Percentiles rank a stretch among this genome's conserved stretches.
These are phyloP conservation scores for Thelonectria olida DNA, from an alignment of 2,329 filamentous ascomycete genomes.

Conservation along the genomic window DNA sequence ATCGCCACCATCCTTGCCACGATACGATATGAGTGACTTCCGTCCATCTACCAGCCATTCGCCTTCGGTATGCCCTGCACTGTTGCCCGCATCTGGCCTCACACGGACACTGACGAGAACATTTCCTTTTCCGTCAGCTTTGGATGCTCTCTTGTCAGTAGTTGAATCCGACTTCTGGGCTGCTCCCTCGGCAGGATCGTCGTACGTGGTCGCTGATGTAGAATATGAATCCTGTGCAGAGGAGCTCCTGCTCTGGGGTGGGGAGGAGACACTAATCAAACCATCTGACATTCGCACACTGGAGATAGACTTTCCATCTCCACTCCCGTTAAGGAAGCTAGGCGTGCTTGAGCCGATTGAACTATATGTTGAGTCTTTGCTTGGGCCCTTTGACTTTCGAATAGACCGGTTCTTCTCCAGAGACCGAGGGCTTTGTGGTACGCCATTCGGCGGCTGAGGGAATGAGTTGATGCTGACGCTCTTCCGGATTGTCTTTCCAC, in stretches of 20 bases:
- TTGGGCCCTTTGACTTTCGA: slow-evolving; percentile 64
- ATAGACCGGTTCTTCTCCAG: slow-evolving; percentile 56
- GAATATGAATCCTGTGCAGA: slow-evolving; percentile 93
- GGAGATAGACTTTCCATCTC: slow-evolving; percentile 77
- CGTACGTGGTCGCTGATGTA: slow-evolving; percentile 88
- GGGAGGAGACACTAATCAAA: slow-evolving; percentile 80
- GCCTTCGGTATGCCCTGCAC: slow-evolving; percentile 70
- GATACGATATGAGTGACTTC: slow-evolving; percentile 82
- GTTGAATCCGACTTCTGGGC: slow-evolving; percentile 44
- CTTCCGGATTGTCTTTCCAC: slow-evolving; percentile 80
- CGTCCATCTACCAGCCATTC: slow-evolving; percentile 95
- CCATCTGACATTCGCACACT: slow-evolving; percentile 77
- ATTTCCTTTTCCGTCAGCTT: slow-evolving; percentile 85
- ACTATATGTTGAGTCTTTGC: slow-evolving; percentile 60
- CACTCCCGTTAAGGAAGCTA: slow-evolving; percentile 81
- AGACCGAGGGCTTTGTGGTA: slow-evolving; percentile 69
- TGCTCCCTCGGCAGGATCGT: slow-evolving; percentile 73
- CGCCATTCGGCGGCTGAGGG: slow-evolving; percentile 82
- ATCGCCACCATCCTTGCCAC: slow-evolving; percentile 89
- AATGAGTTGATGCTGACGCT: slow-evolving; percentile 94
- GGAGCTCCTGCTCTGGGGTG: slow-evolving; percentile 88
- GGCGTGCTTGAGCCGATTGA: slow-evolving; percentile 65
- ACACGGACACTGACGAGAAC: slow-evolving; percentile 96
- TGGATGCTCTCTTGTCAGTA: slow-evolving; percentile 60
- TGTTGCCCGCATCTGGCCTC: slow-evolving; percentile 79